A percentile compares a stretch with the other conserved stretches of the same genome.
Evolutionary conservation across 1,139 yeast genomes (phyloP).

Genomic region (Suhomyces bribrorum): DNA sequence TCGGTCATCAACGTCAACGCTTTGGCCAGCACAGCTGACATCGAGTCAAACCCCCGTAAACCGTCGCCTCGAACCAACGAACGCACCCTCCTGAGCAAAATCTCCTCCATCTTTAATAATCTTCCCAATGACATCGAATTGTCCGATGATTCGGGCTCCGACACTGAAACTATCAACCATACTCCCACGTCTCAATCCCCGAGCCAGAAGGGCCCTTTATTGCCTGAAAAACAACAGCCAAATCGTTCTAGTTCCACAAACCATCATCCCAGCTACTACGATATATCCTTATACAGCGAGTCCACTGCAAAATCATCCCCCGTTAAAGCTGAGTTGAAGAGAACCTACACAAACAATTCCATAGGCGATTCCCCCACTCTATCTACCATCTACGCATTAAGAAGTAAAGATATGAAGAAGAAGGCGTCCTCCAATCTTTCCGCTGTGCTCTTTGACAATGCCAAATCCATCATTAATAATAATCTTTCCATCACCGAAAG

Average conservation of each 20-base stretch:
- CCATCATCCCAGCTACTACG: constrained; percentile 21
- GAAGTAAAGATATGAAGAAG: constrained; percentile 28
- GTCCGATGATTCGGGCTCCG: constrained; percentile 51
- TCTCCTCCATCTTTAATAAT: constrained; percentile 46
- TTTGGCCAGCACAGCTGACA: constrained; percentile 6
- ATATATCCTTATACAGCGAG: constrained; percentile 29
- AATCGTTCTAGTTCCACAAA: constrained; percentile 7
- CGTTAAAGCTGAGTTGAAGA: constrained; percentile 30
- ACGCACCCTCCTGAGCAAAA: constrained; percentile 24
- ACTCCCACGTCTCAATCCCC: constrained; percentile 18
- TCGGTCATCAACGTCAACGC: constrained; percentile 39
- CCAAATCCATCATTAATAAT: constrained; percentile 36
- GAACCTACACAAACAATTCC: constrained; percentile 40
- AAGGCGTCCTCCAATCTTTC: constrained; percentile 36
- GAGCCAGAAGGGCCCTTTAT: constrained; percentile 11
- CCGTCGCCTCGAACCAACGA: constrained; percentile 4
- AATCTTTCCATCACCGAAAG: constrained; percentile 23
- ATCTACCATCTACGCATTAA: constrained; percentile 43
- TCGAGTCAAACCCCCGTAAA: not conserved
- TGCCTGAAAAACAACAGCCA: not conserved
- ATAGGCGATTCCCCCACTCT: constrained; percentile 34
- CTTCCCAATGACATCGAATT: constrained; percentile 51
- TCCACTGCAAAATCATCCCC: constrained; percentile 36
- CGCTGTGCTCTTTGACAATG: constrained; percentile 39
- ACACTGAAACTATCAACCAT: constrained; percentile 35